Evolutionary conservation across 805 yeast genomes (phyloP).

Genomic region (Schwanniomyces polymorphus): DNA sequence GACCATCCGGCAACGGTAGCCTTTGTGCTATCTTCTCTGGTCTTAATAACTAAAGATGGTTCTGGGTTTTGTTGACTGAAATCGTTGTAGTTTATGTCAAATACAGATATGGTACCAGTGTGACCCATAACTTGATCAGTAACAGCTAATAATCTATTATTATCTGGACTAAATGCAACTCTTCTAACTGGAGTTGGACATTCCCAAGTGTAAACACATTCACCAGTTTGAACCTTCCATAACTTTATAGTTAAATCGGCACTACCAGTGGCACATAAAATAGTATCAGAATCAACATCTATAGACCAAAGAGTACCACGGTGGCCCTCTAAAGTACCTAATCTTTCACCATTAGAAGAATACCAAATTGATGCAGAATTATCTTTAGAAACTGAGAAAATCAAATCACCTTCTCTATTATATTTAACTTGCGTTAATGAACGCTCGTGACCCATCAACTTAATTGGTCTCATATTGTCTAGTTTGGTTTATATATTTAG

Average conservation of each 20-base stretch:
- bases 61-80: conserved; percentile 46
- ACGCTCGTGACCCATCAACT: conserved; percentile 95
- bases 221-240: conserved; percentile 83
- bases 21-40: conserved; percentile 57
- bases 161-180: conserved; percentile 81
- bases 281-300: conserved; percentile 74
- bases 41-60: conserved; percentile 61
- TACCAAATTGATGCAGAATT: conserved; percentile 89
- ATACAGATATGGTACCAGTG: conserved; percentile 73
- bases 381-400: conserved; percentile 92
- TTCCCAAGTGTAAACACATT: conserved; percentile 68
- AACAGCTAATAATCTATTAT: conserved; percentile 66
- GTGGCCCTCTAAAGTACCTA: conserved; percentile 86
- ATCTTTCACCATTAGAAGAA: conserved; percentile 92
- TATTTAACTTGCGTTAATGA: conserved; percentile 94
- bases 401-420: conserved; percentile 92
- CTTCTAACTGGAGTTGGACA: conserved; percentile 86
- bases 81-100: conserved; percentile 54
- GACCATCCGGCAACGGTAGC: conserved; percentile 88
- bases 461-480: conserved; percentile 44
- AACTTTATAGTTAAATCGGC: conserved; percentile 85
- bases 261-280: conserved; percentile 79
- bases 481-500: background rate
- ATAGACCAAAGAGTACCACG: conserved; percentile 94
- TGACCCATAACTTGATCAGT: conserved; percentile 93